These are phyloP conservation scores for Lichtheimia ornata DNA, from an alignment of 371 early-diverging fungal species.

Conservation along the genomic window DNA sequence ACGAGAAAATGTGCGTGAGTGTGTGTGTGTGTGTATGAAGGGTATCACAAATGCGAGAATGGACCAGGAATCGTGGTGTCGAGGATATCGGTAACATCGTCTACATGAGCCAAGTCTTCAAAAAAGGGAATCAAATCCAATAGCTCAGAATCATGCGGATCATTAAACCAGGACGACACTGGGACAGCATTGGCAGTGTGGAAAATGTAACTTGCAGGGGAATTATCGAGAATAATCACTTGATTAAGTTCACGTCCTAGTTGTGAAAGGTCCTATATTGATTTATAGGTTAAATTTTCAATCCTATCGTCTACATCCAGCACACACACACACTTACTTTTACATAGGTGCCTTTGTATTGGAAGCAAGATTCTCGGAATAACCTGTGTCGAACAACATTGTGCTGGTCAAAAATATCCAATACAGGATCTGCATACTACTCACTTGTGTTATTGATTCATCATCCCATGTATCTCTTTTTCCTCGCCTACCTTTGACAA, in stretches of 20 bases:
- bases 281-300: too few relatives aligned
- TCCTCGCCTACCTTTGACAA: constrained; percentile 73
- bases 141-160: constrained; percentile 92
- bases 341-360: constrained; percentile 91
- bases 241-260: constrained; percentile 77
- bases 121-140: constrained; percentile 90
- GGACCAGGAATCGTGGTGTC: constrained; percentile 27
- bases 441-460: not conserved
- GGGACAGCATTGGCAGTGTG: constrained; percentile 96
- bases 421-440: constrained; percentile 91
- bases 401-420: constrained; percentile 85
- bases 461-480: constrained; percentile 11
- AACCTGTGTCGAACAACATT: constrained; percentile 83
- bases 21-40: constrained; percentile 1
- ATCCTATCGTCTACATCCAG: not conserved
- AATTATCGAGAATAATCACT: constrained; percentile 83
- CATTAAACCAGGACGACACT: constrained; percentile 93
- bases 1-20: not conserved
- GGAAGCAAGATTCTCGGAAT: constrained; percentile 90
- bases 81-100: constrained; percentile 30
- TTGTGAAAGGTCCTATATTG: constrained; percentile 65
- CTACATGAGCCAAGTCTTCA: constrained; percentile 44
- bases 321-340: constrained; percentile 59
- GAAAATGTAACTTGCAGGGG: constrained; percentile 91
- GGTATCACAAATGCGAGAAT: constrained; percentile 21